Evolutionary conservation across 352 stramenopile species (phyloP).

Genomic region (Phytophthora quininea): DNA sequence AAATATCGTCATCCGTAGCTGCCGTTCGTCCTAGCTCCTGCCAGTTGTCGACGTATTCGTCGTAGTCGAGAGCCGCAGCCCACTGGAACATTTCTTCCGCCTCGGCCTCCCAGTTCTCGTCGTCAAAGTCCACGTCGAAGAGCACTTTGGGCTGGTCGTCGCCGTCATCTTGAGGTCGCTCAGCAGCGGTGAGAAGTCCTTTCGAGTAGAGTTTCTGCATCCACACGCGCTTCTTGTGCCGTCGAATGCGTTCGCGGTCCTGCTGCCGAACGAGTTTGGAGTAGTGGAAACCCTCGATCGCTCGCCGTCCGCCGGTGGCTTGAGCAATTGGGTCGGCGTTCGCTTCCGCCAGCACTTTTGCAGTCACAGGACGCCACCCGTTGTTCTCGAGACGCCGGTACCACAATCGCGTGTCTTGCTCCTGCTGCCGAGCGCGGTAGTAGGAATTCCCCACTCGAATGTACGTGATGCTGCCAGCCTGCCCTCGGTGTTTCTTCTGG

Average conservation of each 20-base stretch:
- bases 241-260: slow-evolving; percentile 53
- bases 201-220: slow-evolving; percentile 84
- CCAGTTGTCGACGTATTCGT: slow-evolving; percentile 78
- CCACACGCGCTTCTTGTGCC: slow-evolving; percentile 76
- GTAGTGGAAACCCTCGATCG: slow-evolving; percentile 44
- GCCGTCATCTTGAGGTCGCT: slow-evolving; percentile 15
- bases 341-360: slow-evolving; percentile 74
- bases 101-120: slow-evolving; percentile 69
- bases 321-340: slow-evolving; percentile 61
- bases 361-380: slow-evolving; percentile 89
- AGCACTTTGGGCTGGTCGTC: slow-evolving; percentile 22
- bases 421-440: slow-evolving; percentile 62
- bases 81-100: slow-evolving; percentile 80
- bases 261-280: slow-evolving; percentile 60
- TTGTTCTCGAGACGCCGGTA: slow-evolving; percentile 92
- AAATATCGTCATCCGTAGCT: slow-evolving; percentile 28
- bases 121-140: slow-evolving; percentile 74
- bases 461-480: slow-evolving; percentile 33
- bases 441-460: slow-evolving; percentile 80
- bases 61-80: slow-evolving; percentile 69
- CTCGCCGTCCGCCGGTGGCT: slow-evolving; percentile 45
- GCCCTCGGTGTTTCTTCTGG: slow-evolving; percentile 14
- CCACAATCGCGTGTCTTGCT: slow-evolving; percentile 71
- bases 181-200: slow-evolving; percentile 42
- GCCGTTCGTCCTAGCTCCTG: slow-evolving; percentile 61